Base-by-base conservation (phyloP, 75 land plant species). In the Chamaecyparis obtusa region DNA sequence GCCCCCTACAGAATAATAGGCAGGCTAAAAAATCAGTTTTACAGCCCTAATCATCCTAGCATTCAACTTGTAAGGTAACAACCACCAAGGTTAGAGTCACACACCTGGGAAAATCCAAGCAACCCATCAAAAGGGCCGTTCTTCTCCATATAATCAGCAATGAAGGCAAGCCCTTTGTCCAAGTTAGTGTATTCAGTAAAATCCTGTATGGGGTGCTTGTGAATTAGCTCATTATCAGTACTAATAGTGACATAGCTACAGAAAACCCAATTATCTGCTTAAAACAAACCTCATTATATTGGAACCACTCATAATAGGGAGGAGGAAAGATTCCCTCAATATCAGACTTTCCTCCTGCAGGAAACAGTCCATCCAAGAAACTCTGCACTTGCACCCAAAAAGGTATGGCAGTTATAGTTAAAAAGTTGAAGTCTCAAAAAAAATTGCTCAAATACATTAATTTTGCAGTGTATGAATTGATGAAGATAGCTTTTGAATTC, bases 271-370 rank as follows among this genome's bases (percentile, higher is more conserved):
- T 19, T 60, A 60, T 60, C 27, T 60, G 2, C 19, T 37, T 16
- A 14, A 44, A 81, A 21, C 83, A 46, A 27, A 94, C 99, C 95
- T 94, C 88, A 82, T 97, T 92, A 88, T 90, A 91, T 84, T 95
- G 97, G 78, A 95, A 96, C 99, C 99, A 97, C 86, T 97, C 99
- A 56, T 92, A 97, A 84, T 96, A 97, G 9, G 99, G 99, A 21
- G 93, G 93, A 24, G 95, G 96, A 57, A 95, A 97, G 17, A 93
- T 87, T 84, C 94, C 98, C 88, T 97, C 96, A 49, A 97, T 95
- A 3, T 96, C 98, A 13, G 98, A 97, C 86, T 96, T 94, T 30
- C 99, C 99, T 21, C 87, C 90, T 0, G 96, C 95, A 17, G 95
- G 94, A 88, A 88, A 92, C 13, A 93, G 89, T 0, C 94, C 99